Evolutionary conservation across 2,329 filamentous ascomycete species (phyloP).

Genomic region (Aureobasidium sp.): DNA sequence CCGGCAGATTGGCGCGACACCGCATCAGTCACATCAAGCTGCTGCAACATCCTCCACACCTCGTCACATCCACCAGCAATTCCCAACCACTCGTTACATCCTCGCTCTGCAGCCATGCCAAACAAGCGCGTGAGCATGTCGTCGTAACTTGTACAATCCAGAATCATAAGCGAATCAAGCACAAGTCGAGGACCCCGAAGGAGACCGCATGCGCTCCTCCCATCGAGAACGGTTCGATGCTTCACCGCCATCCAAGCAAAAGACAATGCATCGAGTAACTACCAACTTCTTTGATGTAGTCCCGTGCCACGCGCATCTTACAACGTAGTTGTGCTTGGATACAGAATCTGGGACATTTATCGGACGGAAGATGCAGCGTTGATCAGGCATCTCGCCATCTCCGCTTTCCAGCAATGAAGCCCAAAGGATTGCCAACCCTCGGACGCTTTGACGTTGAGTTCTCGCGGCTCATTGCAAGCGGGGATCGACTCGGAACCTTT

Average conservation of each 20-base stretch:
- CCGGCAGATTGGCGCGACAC: neutral
- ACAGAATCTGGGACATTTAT: neutral
- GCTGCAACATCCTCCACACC: constrained; percentile 2
- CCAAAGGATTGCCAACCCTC: neutral
- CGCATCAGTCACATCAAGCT: constrained; percentile 10
- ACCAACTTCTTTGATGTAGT: neutral
- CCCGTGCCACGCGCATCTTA: neutral
- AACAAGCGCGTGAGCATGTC: neutral
- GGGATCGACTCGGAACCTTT: neutral
- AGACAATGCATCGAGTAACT: neutral
- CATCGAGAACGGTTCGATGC: neutral
- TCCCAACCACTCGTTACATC: constrained; percentile 3
- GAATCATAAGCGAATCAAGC: neutral
- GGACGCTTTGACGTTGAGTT: neutral
- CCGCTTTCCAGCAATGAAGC: neutral
- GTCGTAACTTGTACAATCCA: neutral
- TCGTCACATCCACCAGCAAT: constrained; percentile 4
- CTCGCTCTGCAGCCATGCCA: neutral
- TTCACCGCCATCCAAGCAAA: neutral
- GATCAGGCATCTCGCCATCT: neutral
- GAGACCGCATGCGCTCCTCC: neutral
- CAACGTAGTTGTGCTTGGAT: neutral
- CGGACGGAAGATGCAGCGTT: neutral
- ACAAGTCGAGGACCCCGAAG: neutral
- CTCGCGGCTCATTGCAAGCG: neutral